Evolutionary conservation across 768 basidiomycete genomes (phyloP), one percentile per base, ranked within the genome.

Genomic region (Naganishia vaughanmartiniae): DNA sequence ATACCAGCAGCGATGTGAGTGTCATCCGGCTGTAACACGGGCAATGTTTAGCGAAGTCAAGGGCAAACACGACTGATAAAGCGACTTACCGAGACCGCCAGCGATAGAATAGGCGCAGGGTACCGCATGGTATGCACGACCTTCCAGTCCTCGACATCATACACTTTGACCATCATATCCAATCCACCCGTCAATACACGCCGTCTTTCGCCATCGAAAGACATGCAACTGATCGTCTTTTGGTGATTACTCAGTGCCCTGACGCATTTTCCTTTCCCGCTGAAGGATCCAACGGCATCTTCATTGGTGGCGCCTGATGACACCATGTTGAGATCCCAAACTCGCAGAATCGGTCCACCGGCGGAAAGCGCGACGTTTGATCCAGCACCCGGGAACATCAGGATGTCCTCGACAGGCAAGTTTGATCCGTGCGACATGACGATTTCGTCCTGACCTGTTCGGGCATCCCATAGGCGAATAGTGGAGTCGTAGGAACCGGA

Each of bases 101-200:
- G 84, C 77, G 89, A 92, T 21, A 99, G 84, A 1, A 99, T 82
- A 6, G 93, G 92, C 5, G 93, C 92, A 5, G 95, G 91, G 81
- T 98, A 98, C 54, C 96, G 89, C 92, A 99, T 98, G 4, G 96
- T 97, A 77, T 99, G 96, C 17, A 96, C 88, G 42, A 99, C 96
- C 76, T 91, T 90, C 84, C 95, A 97, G 53, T 83, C 81, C 78
- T 90, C 87, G 45, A 94, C 88, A 81, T 98, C 95, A 83, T 98
- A 99, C 39, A 97, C 94, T 83, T 99, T 99, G 70, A 98, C 92
- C 90, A 99, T 90, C 74, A 95, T 93, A 80, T 99, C 96, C 72
- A 99, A 84, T 53, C 91, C 88, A 34, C 93, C 96, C 0, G 92
- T 92, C 55, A 99, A 84, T 1, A 98, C 85, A 45, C 93, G 86